A percentile compares a stretch with the other conserved stretches of the same genome.
Conservation (phyloP, 768 basidiomycete genomes). For the Astraeus odoratus region DNA sequence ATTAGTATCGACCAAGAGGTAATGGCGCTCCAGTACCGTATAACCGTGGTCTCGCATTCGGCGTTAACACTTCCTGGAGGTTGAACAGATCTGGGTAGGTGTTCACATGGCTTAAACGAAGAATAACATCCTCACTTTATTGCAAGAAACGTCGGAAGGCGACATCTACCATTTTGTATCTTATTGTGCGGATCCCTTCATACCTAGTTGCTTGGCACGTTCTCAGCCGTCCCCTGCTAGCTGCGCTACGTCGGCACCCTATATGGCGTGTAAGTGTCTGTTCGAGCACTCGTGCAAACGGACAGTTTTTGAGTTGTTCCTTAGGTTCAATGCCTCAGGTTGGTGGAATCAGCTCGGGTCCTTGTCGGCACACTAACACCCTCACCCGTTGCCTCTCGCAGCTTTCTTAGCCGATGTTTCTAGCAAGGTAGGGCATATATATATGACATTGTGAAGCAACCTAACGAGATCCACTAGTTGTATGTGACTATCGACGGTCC, state of each 20-base stretch:
- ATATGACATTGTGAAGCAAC: neutral
- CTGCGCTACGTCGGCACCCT: slow-evolving; percentile 2
- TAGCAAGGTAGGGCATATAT: neutral
- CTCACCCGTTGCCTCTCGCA: neutral
- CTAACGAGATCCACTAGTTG: neutral
- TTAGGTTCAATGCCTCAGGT: slow-evolving; percentile 2
- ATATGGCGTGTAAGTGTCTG: slow-evolving; percentile 1
- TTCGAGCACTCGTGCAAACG: neutral
- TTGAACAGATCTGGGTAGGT: slow-evolving; percentile 4
- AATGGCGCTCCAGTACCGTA: neutral
- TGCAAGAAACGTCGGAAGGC: slow-evolving; percentile 1
- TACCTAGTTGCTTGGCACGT: neutral
- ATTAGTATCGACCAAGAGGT: slow-evolving; percentile 6
- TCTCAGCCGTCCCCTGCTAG: neutral
- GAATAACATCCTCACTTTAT: neutral
- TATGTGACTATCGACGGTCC: neutral
- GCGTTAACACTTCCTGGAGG: neutral
- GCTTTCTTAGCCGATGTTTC: neutral
- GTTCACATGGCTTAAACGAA: neutral
- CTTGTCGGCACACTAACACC: neutral
- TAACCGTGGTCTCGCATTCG: neutral
- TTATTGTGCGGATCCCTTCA: neutral
- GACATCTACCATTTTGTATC: neutral
- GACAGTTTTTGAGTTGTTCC: neutral
- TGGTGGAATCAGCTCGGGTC: neutral